These are phyloP conservation scores for Sordariomycetes sp. DNA, from an alignment of 2,329 filamentous ascomycete genomes.

Conservation along the genomic window DNA sequence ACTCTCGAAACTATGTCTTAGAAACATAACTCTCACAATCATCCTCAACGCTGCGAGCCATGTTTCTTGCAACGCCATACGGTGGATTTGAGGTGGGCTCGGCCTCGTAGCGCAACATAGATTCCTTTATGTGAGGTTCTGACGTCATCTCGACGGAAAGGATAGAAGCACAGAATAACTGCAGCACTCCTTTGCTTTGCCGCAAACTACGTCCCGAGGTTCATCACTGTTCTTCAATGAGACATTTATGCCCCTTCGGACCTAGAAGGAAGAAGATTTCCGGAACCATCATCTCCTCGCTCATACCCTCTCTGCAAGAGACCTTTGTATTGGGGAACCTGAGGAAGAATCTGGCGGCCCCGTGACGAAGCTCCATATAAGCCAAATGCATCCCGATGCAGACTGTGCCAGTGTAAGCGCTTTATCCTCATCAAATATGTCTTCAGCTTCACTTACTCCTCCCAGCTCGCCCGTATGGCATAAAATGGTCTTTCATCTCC, in stretches of 20 bases:
- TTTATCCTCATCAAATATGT: background rate
- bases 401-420: conserved; percentile 11
- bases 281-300: conserved; percentile 24
- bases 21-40: too few relatives aligned
- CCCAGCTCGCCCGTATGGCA: conserved; percentile 7
- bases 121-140: too few relatives aligned
- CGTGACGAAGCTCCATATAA: conserved; percentile 43
- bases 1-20: too few relatives aligned
- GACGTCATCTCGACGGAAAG: too few relatives aligned
- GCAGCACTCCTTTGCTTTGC: too few relatives aligned
- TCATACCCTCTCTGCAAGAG: conserved; percentile 22
- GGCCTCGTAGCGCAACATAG: too few relatives aligned
- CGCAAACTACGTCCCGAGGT: too few relatives aligned
- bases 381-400: conserved; percentile 52
- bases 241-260: conserved; percentile 20
- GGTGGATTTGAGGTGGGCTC: too few relatives aligned
- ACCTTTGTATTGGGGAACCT: conserved; percentile 26
- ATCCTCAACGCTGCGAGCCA: too few relatives aligned
- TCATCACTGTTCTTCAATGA: too few relatives aligned
- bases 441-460: conserved; percentile 1
- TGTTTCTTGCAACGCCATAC: too few relatives aligned
- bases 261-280: conserved; percentile 20
- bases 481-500: conserved; percentile 21
- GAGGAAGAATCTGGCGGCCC: conserved; percentile 40
- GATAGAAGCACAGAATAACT: too few relatives aligned